A percentile compares a stretch with the other conserved stretches of the same genome.
Conservation (phyloP, 345 rosid genomes). For the Boechera divaricarpa region DNA sequence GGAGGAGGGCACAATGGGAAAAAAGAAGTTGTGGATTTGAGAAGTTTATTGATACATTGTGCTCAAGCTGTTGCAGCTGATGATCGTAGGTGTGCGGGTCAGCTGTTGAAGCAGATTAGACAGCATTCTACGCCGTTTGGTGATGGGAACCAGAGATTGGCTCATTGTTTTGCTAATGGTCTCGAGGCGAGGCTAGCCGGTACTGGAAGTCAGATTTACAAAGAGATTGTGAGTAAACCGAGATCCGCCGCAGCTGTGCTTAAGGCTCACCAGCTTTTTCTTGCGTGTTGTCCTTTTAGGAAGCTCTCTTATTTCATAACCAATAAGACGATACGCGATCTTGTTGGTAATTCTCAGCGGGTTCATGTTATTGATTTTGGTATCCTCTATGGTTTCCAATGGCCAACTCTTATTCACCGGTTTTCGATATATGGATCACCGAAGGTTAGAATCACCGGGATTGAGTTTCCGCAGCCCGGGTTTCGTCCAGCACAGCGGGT, state of each 20-base stretch:
- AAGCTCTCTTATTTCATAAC: conserved; percentile 68
- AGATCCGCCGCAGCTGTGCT: conserved; percentile 74
- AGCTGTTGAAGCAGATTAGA: conserved; percentile 79
- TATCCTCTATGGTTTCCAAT: conserved; percentile 87
- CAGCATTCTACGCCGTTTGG: conserved; percentile 82
- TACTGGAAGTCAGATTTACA: conserved; percentile 72
- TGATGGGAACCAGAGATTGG: conserved; percentile 85
- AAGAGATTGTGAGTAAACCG: conserved; percentile 63
- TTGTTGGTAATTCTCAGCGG: conserved; percentile 55
- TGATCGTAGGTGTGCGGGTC: conserved; percentile 63
- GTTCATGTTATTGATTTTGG: conserved; percentile 95
- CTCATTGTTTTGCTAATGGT: conserved; percentile 80
- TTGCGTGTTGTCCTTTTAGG: conserved; percentile 83
- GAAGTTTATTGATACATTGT: conserved; percentile 76
- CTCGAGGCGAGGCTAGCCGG: conserved; percentile 90
- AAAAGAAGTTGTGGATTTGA: conserved; percentile 80
- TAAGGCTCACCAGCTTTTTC: conserved; percentile 77
- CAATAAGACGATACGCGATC: conserved; percentile 57
- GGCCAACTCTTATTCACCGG: conserved; percentile 85
- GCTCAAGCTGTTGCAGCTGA: conserved; percentile 89
- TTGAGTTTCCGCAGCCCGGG: conserved; percentile 95
- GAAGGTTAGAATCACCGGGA: conserved; percentile 83
- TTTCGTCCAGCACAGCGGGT: conserved; percentile 89
- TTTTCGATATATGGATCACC: conserved; percentile 74
- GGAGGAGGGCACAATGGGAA: conserved; percentile 58